Evolutionary conservation across 192 early-diverging fungal genomes (phyloP), one percentile per base, ranked within the genome.

Genomic region (Coemansia erecta): DNA sequence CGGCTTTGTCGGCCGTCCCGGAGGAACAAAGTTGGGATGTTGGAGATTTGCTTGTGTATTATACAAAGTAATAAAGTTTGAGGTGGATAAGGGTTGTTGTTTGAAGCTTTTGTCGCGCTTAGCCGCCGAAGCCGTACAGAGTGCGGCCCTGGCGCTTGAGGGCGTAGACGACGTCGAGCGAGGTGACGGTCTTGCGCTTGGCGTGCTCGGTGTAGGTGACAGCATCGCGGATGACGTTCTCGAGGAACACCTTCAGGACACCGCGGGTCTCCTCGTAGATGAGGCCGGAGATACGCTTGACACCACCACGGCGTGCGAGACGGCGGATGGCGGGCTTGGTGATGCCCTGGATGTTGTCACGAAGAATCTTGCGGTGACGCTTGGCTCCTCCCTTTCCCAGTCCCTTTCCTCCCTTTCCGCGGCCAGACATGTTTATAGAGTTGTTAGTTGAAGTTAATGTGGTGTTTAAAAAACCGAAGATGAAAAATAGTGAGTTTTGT

Each of bases 321-420:
- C 95, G 95, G 81, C 93, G 93, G 76, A 97, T 97, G 58, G 94
- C 94, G 50, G 94, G 94, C 87, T 97, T 97, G 77, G 94, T 97
- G 80, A 97, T 97, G 64, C 94, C 91, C 83, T 85, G 77, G 66
- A 85, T 48, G 90, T 98, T 98, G 74, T 98, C 96, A 72, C 96
- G 92, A 71, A 98, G 89, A 89, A 98, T 98, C 89, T 98, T 98
- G 81, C 96, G 89, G 83, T 98, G 96, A 81, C 95, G 95, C 89
- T 98, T 98, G 83, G 95, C 95, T 46, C 95, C 95, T 48, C 95
- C 95, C 88, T 98, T 98, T 88, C 95, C 95, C 52, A 98, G 85
- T 79, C 95, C 94, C 84, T 97, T 97, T 85, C 95, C 95, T 79
- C 95, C 95, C 85, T 98, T 98, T 81, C 95, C 95, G 73, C 95